These are phyloP conservation scores for Leavenworthia alabamica DNA, from an alignment of 345 rosid species.

Conservation along the genomic window DNA sequence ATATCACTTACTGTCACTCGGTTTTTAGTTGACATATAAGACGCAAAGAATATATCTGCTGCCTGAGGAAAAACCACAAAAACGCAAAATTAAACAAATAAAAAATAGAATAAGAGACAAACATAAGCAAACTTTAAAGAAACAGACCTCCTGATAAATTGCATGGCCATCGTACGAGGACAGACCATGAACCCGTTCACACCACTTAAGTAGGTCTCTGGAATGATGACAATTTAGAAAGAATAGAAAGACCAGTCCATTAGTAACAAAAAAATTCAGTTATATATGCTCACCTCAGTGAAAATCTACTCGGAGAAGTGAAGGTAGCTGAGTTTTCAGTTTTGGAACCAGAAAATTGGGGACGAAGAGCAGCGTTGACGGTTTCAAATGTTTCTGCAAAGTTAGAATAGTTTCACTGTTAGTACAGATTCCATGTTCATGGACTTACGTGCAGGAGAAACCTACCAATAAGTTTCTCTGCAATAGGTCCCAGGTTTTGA, in stretches of 20 bases:
- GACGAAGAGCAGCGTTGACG: constrained; percentile 37
- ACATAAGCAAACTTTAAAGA: not conserved
- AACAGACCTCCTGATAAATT: constrained; percentile 71
- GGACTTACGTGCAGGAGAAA: constrained; percentile 5
- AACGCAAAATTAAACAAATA: constrained; percentile 1
- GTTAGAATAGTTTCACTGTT: constrained; percentile 16
- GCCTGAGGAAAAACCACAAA: constrained; percentile 47
- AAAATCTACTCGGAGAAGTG: constrained; percentile 49
- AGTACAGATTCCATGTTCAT: constrained; percentile 8
- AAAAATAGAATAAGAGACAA: not conserved
- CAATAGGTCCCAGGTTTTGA: constrained; percentile 58
- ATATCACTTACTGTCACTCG: constrained; percentile 46
- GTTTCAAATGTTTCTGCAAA: constrained; percentile 63
- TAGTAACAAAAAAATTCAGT: not conserved
- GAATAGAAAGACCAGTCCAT: constrained; percentile 12
- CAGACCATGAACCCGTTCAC: constrained; percentile 64
- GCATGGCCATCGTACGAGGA: constrained; percentile 42
- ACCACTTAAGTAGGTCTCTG: constrained; percentile 97
- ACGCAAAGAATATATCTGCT: constrained; percentile 68
- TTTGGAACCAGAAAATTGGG: constrained; percentile 30
- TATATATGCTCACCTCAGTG: constrained; percentile 48
- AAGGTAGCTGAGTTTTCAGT: constrained; percentile 33
- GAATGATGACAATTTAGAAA: constrained; percentile 24
- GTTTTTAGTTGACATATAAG: constrained; percentile 44
- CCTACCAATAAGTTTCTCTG: constrained; percentile 67